Percentiles rank a stretch among this genome's conserved stretches.
These are phyloP conservation scores for Cadophora luteo-olivacea DNA, from an alignment of 2,329 filamentous ascomycete species.

Conservation along the genomic window DNA sequence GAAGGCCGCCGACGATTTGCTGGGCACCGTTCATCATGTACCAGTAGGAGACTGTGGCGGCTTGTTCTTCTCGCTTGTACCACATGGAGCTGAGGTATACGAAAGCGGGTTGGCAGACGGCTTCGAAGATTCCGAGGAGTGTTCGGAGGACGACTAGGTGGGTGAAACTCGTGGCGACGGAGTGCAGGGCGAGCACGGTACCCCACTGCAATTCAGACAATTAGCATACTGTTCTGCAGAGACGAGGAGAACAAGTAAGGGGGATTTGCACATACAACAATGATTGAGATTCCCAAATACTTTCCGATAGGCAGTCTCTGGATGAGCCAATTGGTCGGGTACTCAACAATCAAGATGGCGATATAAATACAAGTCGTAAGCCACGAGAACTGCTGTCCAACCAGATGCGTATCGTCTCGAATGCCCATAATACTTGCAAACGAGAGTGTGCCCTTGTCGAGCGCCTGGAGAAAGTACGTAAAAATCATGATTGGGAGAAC, in stretches of 20 bases:
- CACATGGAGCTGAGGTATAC: constrained; percentile 71
- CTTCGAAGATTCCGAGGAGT: constrained; percentile 71
- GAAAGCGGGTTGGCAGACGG: constrained; percentile 72
- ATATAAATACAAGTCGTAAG: constrained; percentile 42
- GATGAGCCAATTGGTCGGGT: constrained; percentile 48
- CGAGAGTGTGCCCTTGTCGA: constrained; percentile 43
- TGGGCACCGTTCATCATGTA: constrained; percentile 81
- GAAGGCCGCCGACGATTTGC: constrained; percentile 67
- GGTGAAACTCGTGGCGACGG: constrained; percentile 64
- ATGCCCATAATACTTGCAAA: constrained; percentile 43
- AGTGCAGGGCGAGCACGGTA: constrained; percentile 63
- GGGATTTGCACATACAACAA: constrained; percentile 39
- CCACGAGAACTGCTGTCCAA: constrained; percentile 53
- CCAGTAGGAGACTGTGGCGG: constrained; percentile 61
- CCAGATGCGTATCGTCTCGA: constrained; percentile 33
- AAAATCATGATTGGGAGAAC: constrained; percentile 74
- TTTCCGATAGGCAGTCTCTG: constrained; percentile 48
- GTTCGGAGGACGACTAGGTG: constrained; percentile 68
- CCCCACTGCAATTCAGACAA: constrained; percentile 53
- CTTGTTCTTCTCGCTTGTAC: constrained; percentile 76
- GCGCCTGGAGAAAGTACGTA: constrained; percentile 53
- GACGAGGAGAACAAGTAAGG: background rate
- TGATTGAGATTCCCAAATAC: constrained; percentile 42
- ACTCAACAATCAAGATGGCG: constrained; percentile 45
- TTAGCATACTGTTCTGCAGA: background rate